Evolutionary conservation across 257 asterid species (phyloP).

Genomic region (Nicotiana knightiana): DNA sequence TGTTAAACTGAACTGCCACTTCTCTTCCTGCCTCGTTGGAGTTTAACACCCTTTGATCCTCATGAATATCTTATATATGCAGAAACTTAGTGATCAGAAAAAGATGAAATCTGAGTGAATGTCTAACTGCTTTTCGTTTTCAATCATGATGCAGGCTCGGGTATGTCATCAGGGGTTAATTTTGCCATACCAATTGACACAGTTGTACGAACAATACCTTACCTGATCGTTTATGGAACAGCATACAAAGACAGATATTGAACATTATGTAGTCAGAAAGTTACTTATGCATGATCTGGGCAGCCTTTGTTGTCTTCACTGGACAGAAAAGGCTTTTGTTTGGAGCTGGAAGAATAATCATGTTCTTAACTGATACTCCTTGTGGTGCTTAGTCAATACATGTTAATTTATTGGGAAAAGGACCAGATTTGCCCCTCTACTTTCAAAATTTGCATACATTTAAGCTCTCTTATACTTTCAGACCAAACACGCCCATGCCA

Average conservation of each 20-base stretch:
- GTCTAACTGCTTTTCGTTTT: neutral
- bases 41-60: constrained; percentile 9
- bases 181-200: constrained; percentile 80
- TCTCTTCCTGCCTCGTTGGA: constrained; percentile 1
- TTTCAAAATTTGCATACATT: too few species aligned
- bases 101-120: neutral
- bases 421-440: too few species aligned
- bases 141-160: constrained; percentile 50
- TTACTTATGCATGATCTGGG: neutral
- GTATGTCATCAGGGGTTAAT: constrained; percentile 84
- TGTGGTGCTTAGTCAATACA: neutral
- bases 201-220: constrained; percentile 16
- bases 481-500: too few species aligned
- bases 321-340: neutral
- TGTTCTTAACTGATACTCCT: neutral
- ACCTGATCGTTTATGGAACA: constrained; percentile 79
- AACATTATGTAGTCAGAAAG: neutral
- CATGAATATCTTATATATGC: neutral
- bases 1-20: neutral
- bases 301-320: neutral
- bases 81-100: constrained; percentile 9
- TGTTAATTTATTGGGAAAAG: too few species aligned
- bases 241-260: constrained; percentile 41
- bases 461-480: too few species aligned
- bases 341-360: neutral